Conservation (phyloP, 2,329 filamentous ascomycete species). For the Cryphonectria carpinicola region DNA sequence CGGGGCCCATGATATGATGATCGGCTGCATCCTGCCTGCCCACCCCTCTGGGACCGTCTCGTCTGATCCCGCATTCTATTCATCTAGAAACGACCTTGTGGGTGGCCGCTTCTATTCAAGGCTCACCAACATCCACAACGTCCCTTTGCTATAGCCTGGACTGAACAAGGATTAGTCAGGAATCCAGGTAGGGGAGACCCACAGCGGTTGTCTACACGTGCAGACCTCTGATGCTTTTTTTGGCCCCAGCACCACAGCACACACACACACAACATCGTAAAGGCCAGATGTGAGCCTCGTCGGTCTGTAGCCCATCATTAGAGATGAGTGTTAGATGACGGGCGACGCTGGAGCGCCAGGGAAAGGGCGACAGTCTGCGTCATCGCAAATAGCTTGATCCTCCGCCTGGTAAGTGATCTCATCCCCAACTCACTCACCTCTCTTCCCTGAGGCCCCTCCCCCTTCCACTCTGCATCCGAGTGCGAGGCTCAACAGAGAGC, state of each 20-base stretch:
- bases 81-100: background rate
- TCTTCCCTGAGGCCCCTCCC: background rate
- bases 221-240: background rate
- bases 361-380: background rate
- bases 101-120: background rate
- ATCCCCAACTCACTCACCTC: background rate
- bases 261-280: background rate
- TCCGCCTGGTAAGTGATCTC: background rate
- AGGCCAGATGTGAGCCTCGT: background rate
- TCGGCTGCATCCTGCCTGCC: constrained; percentile 3
- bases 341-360: background rate
- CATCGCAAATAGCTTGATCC: background rate
- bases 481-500: background rate
- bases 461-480: background rate
- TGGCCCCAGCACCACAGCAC: background rate
- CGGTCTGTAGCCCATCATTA: background rate
- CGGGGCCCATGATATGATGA: background rate
- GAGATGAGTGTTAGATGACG: background rate
- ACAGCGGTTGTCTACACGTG: background rate
- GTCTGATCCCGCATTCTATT: background rate
- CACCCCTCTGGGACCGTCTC: background rate
- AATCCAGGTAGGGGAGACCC: background rate
- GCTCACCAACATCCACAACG: background rate
- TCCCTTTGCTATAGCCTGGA: background rate
- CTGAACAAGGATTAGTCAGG: background rate